Evolutionary conservation across 331 rosid genomes (phyloP).

Genomic region (Quercus phellos): DNA sequence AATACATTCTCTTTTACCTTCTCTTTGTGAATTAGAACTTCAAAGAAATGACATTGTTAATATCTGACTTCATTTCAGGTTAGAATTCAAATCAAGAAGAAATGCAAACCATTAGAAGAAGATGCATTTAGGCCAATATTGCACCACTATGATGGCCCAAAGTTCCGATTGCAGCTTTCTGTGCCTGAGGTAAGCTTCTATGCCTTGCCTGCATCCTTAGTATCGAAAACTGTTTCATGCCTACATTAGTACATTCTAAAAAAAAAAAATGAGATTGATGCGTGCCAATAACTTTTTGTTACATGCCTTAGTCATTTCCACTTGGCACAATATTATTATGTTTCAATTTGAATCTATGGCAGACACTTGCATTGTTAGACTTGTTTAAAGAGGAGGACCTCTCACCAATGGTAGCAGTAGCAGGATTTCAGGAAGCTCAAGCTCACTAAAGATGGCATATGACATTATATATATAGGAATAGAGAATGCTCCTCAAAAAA

Average conservation of each 20-base stretch:
- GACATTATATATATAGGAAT: background rate
- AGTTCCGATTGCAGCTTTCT: conserved; percentile 25
- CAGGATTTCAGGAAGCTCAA: background rate
- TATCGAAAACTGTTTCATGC: too few relatives aligned
- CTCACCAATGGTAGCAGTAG: background rate
- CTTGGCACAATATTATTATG: background rate
- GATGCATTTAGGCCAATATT: conserved; percentile 26
- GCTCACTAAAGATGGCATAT: background rate
- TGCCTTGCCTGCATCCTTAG: background rate
- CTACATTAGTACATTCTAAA: too few relatives aligned
- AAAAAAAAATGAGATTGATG: too few relatives aligned
- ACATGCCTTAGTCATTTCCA: background rate
- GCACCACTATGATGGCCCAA: conserved; percentile 29
- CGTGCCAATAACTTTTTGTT: too few relatives aligned
- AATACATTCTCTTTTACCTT: background rate
- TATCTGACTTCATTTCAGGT: conserved; percentile 1
- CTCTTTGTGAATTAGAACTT: background rate
- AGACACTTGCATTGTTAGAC: conserved; percentile 24
- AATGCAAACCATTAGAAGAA: conserved; percentile 16
- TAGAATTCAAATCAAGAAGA: conserved; percentile 14
- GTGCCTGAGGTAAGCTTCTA: conserved; percentile 21
- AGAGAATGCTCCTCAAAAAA: background rate
- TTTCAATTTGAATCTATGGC: background rate
- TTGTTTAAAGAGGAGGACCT: conserved; percentile 4
- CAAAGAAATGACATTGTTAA: background rate